Base-by-base conservation (phyloP, 331 rosid genomes). In the Stylosanthes scabra region DNA sequence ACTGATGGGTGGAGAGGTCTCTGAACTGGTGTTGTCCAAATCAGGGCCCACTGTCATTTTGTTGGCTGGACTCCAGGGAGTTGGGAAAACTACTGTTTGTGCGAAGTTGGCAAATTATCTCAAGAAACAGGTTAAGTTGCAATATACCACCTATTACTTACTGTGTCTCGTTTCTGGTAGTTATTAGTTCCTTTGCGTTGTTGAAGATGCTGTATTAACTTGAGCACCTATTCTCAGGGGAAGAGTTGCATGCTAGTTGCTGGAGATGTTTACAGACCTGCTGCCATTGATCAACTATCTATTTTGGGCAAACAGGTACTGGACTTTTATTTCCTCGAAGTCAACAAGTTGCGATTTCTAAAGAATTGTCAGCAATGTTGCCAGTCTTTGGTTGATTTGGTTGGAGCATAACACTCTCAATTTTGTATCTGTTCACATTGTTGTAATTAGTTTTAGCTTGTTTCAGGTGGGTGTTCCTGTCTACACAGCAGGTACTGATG, bases 61-160 rank as follows among this genome's bases (percentile, higher is more conserved):
- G 58, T 82, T 95, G 90, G 99, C 98, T 73, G 99, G 99, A 81
- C 90, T 95, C 42, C 99, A 95, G 76, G 99, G 99, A 79, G 99
- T 95, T 74, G 99, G 99, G 82, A 95, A 95, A 86, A 95, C 97
- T 16, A 95, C 98, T 40, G 98, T 95, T 6, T 95, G 97, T 76
- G 97, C 99, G 9, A 95, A 95, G 71, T 85, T 95, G 76, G 92
- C 98, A 39, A 81, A 75, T 81, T 95, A 95, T 78, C 93, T 95
- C 74, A 88, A 92, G 89, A 95, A 95, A 74, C 99, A 77, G 91
- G 97, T 89, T 57, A 71, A 58, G 60, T 63, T 72, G 65, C 64
- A 27, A 42, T 60, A 51, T 71, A 69, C 61, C 71, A 73, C 80
- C 47, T 28, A 10, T 52, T 31, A 10, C 59, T 31, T 54, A 29